Base-by-base conservation (phyloP, 23 red algal species). In the Gracilaria caudata region DNA sequence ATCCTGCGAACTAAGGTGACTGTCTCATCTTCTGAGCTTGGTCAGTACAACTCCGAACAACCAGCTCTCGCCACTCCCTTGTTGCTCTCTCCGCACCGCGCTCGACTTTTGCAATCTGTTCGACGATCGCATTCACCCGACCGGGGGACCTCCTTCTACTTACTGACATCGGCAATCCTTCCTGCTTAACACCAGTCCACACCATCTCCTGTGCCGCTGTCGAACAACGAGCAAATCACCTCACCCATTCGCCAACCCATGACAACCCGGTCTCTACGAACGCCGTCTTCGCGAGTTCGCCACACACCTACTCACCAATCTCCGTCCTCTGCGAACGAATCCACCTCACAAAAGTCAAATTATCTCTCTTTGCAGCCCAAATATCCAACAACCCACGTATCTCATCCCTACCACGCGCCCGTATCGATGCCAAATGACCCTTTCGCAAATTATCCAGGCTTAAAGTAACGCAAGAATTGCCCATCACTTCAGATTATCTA, bases 101-200 rank as follows among this genome's bases (percentile, higher is more conserved):
- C 49, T 87, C 20, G 83, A 87, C 51, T 87, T 87, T 77, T 87
- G 83, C 53, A 70, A 87, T 16, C 68, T 51, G 7, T 61, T 77
- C 51, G 83, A 87, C 51, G 40, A 25, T 87, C 29, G 45, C 58
- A 35, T 87, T 63, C 51, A 47, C 65, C 21, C n/a, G 37, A 9
- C 45, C 66, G 7, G 68, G 49, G 11, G 7, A 57, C 21, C 83
- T 70, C 5, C 44, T 87, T 1, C 21, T 63, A n/a, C 53, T 87
- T 19, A 37, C 41, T 14, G 19, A 63, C 34, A 13, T 26, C n/a
- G 28, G 28, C 11, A 2, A 63, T n/a, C 32, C 26, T 57, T 0
- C 40, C 74, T 7, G 51, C 74, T 6, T 1, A 26, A 14, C 25
- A 45, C 14, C 25, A 79, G 2, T 56, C 74, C 45, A 28, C 72